A percentile compares a stretch with the other conserved stretches of the same genome.
Evolutionary conservation across 176 grass and related monocot species (phyloP).

Genomic region (Lolium perenne): DNA sequence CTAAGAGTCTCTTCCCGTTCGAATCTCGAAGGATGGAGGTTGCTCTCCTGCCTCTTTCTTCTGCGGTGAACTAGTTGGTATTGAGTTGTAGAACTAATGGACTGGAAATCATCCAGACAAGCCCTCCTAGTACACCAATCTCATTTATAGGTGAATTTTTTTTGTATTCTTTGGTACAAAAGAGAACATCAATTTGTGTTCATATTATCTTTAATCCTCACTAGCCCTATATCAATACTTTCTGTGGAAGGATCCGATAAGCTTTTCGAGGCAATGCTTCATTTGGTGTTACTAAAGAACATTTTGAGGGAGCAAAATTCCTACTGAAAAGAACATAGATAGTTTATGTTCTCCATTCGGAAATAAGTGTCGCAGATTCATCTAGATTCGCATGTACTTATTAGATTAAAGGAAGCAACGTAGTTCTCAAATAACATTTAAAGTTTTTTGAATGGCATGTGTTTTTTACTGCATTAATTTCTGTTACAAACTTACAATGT

Average conservation of each 20-base stretch:
- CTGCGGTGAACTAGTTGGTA: too few species aligned
- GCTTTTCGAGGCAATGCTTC: conserved; percentile 27
- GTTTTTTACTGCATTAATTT: not conserved
- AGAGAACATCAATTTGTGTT: too few species aligned
- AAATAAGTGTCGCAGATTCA: too few species aligned
- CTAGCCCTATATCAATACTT: conserved; percentile 1
- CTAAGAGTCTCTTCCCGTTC: too few species aligned
- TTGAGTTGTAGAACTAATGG: too few species aligned
- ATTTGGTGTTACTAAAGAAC: conserved; percentile 17
- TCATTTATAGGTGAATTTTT: not conserved
- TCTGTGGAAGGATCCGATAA: not conserved
- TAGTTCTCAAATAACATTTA: not conserved
- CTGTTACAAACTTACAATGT: not conserved
- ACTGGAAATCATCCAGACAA: not conserved
- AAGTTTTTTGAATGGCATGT: not conserved
- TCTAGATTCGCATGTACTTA: not conserved
- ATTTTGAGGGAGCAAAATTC: not conserved
- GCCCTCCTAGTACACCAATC: not conserved
- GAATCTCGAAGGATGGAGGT: too few species aligned
- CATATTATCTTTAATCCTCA: conserved; percentile 2
- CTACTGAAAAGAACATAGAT: not conserved
- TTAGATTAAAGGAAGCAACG: not conserved
- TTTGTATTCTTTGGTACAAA: not conserved
- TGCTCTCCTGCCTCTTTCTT: too few species aligned
- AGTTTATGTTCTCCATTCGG: not conserved